A percentile compares a stretch with the other conserved stretches of the same genome.
phyloP scores from a whole-genome alignment of 2,329 filamentous ascomycete species.

The Sclerotinia glacialis region DNA sequence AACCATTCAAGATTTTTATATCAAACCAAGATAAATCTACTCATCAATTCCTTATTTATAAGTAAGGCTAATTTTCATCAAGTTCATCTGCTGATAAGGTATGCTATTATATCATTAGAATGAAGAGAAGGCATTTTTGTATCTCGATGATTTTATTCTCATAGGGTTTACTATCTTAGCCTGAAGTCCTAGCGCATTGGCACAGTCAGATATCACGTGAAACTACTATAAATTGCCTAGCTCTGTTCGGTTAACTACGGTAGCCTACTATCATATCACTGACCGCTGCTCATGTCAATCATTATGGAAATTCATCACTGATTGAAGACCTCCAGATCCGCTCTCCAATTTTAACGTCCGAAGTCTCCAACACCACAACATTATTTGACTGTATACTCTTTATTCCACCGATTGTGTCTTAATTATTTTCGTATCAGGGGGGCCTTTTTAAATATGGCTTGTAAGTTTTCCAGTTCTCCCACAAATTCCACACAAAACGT shows the following conservation, averaged over 20 bases:
- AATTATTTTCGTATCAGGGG: conserved; percentile 29
- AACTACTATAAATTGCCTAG: not conserved
- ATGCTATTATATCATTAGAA: not conserved
- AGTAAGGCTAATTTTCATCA: not conserved
- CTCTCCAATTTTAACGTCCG: conserved; percentile 26
- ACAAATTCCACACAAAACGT: conserved; percentile 18
- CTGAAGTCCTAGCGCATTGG: not conserved
- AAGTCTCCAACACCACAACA: conserved; percentile 25
- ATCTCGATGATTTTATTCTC: not conserved
- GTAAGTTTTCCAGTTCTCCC: conserved; percentile 39
- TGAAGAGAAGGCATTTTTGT: not conserved
- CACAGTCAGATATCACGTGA: not conserved
- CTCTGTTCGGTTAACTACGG: conserved; percentile 7
- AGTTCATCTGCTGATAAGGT: not conserved
- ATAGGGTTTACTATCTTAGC: not conserved
- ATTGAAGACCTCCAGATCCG: conserved; percentile 18
- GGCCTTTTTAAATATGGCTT: conserved; percentile 41
- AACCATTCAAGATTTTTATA: not conserved
- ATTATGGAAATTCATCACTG: conserved; percentile 11
- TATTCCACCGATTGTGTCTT: conserved; percentile 26
- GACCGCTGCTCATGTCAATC: conserved; percentile 16
- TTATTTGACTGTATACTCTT: conserved; percentile 18
- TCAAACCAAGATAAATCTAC: too few species aligned
- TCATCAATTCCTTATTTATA: not conserved
- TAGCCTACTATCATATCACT: not conserved